Conservation (phyloP, 345 rosid genomes). For the Psidium friedrichsthalianum region DNA sequence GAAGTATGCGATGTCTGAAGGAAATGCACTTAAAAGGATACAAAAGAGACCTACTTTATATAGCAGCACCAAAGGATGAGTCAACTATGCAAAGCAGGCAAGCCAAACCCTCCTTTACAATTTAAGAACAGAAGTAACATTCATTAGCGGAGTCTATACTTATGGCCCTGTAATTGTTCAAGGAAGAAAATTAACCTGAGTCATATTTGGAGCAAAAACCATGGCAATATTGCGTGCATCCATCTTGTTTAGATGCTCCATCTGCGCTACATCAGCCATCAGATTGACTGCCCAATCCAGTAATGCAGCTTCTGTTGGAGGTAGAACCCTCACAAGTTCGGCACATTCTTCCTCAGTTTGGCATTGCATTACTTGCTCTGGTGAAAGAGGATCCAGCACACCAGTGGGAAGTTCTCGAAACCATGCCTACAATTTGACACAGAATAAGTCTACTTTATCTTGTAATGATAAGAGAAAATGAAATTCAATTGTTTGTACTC, state of each 20-base stretch:
- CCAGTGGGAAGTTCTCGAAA: constrained; percentile 46
- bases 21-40: not conserved
- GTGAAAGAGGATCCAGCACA: constrained; percentile 32
- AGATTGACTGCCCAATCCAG: constrained; percentile 46
- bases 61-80: not conserved
- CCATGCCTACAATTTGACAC: constrained; percentile 26
- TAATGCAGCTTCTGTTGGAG: constrained; percentile 35
- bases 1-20: not conserved
- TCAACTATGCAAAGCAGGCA: not conserved
- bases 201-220: constrained; percentile 51
- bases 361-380: constrained; percentile 36
- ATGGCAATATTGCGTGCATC: constrained; percentile 38
- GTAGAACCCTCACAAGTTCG: constrained; percentile 26
- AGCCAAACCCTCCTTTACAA: not conserved
- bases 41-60: not conserved
- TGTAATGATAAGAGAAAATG: not conserved
- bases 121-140: not conserved
- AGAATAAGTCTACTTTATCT: not conserved
- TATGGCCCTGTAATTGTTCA: not conserved
- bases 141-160: not conserved
- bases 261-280: constrained; percentile 44
- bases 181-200: constrained; percentile 20
- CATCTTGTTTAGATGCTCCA: constrained; percentile 39
- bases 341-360: constrained; percentile 34
- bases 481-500: not conserved